Percentiles rank a stretch among this genome's conserved stretches.
Conservation (phyloP, 208 protist genomes). For the Trypanosoma grayi region DNA sequence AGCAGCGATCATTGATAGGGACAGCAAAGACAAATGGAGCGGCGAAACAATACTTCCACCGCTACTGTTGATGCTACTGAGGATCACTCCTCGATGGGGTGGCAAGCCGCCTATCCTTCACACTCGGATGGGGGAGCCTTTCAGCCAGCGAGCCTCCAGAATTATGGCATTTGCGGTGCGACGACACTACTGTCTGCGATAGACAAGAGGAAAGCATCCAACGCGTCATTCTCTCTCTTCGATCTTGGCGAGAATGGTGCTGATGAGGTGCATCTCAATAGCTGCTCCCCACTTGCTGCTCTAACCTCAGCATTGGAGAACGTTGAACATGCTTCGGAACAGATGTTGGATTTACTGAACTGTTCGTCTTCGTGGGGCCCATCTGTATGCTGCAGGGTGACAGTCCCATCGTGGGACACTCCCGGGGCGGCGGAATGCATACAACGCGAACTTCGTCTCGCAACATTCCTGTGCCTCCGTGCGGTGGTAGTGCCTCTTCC, state of each 20-base stretch:
- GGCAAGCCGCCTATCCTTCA: not conserved
- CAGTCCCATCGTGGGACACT: slow-evolving; percentile 35
- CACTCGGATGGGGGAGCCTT: slow-evolving; percentile 37
- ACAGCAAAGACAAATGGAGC: no score
- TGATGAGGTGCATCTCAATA: slow-evolving; percentile 9
- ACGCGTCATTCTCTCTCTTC: slow-evolving; percentile 42
- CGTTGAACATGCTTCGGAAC: not conserved
- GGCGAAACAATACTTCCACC: no score
- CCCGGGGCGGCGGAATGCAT: slow-evolving; percentile 21
- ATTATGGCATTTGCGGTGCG: slow-evolving; percentile 51
- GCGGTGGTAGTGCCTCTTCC: slow-evolving; percentile 76
- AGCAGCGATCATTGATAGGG: no score
- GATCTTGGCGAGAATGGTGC: slow-evolving; percentile 16
- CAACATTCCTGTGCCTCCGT: slow-evolving; percentile 60
- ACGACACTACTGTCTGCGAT: slow-evolving; percentile 31
- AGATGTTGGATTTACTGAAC: slow-evolving; percentile 28
- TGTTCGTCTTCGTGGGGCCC: slow-evolving; percentile 49
- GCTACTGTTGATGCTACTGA: no score
- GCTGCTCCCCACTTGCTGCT: slow-evolving; percentile 10
- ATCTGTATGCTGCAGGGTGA: slow-evolving; percentile 39
- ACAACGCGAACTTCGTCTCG: slow-evolving; percentile 59
- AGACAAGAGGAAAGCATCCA: slow-evolving; percentile 29
- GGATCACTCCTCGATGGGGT: no score
- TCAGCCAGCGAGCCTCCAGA: slow-evolving; percentile 30
- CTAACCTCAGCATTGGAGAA: not conserved